phyloP scores from a whole-genome alignment of 345 rosid species.

The Litchi chinensis region DNA sequence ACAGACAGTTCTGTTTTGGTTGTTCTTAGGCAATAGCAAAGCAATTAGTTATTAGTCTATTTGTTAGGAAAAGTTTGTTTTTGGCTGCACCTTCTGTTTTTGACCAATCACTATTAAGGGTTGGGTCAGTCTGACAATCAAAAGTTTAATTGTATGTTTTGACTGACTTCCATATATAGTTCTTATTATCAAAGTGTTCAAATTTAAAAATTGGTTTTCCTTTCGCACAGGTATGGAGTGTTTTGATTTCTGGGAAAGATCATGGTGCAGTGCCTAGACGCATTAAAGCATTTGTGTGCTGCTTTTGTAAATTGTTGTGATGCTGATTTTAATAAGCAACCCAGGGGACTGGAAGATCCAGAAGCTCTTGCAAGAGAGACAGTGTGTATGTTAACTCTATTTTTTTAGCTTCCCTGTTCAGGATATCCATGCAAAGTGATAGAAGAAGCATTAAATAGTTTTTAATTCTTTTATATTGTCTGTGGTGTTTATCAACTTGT shows the following conservation, averaged over 20 bases:
- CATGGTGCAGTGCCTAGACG: conserved; percentile 85
- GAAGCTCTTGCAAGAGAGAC: conserved; percentile 83
- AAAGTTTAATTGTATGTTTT: background rate
- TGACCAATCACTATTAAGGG: background rate
- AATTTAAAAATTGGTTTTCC: conserved; percentile 24
- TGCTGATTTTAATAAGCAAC: conserved; percentile 60
- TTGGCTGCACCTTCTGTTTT: background rate
- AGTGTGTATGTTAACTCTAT: conserved; percentile 59
- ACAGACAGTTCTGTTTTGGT: background rate
- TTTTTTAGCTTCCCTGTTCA: conserved; percentile 16
- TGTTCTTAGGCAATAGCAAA: background rate
- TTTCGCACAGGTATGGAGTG: conserved; percentile 68
- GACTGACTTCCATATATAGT: background rate
- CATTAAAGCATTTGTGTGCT: conserved; percentile 58
- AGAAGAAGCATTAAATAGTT: background rate
- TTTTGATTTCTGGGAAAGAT: conserved; percentile 51
- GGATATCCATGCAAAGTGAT: background rate
- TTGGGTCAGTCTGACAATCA: background rate
- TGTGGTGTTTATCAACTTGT: background rate
- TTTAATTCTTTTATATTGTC: background rate
- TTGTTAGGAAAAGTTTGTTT: background rate
- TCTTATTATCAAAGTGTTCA: conserved; percentile 22
- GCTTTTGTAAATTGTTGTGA: conserved; percentile 62
- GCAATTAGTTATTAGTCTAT: background rate
- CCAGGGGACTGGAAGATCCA: conserved; percentile 74